Conservation (phyloP, 306 rosid species). For the Citrullus colocynthis region DNA sequence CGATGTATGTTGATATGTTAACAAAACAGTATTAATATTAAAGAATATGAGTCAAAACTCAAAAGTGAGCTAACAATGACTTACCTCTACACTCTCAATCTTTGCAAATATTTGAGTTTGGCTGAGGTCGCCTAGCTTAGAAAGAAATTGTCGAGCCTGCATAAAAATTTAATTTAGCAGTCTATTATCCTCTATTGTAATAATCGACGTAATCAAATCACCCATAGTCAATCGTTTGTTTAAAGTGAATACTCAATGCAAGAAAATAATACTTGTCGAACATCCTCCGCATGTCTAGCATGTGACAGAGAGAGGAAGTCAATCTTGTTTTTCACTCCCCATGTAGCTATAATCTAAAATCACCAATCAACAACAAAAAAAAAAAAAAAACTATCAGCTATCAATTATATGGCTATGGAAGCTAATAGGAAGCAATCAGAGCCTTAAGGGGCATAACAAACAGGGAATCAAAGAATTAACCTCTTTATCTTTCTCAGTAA, state of each 20-base stretch:
- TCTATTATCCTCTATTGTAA: slow-evolving; percentile 2
- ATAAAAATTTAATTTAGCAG: neutral
- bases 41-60: neutral
- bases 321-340: slow-evolving; percentile 41
- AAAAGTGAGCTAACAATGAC: neutral
- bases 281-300: slow-evolving; percentile 42
- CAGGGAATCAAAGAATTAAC: neutral
- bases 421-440: neutral
- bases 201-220: neutral
- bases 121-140: slow-evolving; percentile 34
- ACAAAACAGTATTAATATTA: neutral
- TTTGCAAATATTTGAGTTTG: slow-evolving; percentile 47
- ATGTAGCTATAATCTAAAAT: slow-evolving; percentile 27
- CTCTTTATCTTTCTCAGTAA: slow-evolving; percentile 71
- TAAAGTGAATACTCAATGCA: neutral
- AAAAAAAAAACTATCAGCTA: neutral
- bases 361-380: neutral
- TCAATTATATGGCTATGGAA: neutral
- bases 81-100: slow-evolving; percentile 38
- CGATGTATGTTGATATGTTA: neutral
- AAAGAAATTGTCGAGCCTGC: slow-evolving; percentile 36
- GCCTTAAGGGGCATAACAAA: neutral
- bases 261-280: slow-evolving; percentile 27
- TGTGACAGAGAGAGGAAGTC: slow-evolving; percentile 43
- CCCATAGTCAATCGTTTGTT: neutral